phyloP scores from a whole-genome alignment of 1,139 yeast species.

The Taphrina pruni region DNA sequence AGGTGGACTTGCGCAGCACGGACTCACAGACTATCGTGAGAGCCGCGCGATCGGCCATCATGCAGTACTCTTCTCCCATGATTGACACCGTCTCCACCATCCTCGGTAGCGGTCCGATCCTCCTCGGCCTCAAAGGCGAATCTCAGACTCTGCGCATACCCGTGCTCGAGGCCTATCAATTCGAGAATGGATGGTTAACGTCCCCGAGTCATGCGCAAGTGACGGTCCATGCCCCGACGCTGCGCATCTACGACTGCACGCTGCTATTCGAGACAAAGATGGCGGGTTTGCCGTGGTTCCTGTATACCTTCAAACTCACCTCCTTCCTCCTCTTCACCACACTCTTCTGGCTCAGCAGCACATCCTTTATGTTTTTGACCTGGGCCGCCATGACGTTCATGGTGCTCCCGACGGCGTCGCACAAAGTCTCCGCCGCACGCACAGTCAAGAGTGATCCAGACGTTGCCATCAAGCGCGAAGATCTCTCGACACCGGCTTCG shows the following conservation, averaged over 20 bases:
- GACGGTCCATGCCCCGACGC: constrained; percentile 24
- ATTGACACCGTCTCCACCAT: constrained; percentile 17
- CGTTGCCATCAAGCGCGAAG: constrained; percentile 1
- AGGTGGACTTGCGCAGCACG: constrained; percentile 19
- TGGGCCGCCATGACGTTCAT: constrained; percentile 19
- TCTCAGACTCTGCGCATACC: constrained; percentile 19
- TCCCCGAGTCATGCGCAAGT: constrained; percentile 21
- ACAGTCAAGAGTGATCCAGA: not conserved
- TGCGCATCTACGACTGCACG: constrained; percentile 15
- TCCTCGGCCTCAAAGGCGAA: constrained; percentile 28
- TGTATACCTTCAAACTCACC: constrained; percentile 13
- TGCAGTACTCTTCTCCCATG: constrained; percentile 36
- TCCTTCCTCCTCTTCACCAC: constrained; percentile 38
- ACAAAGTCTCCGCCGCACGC: not conserved
- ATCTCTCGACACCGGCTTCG: not conserved
- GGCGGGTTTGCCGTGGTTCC: constrained; percentile 36
- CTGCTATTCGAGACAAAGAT: constrained; percentile 18
- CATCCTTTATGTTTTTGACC: constrained; percentile 12
- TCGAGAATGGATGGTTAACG: constrained; percentile 29
- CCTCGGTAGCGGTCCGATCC: constrained; percentile 15
- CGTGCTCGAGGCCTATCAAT: constrained; percentile 22
- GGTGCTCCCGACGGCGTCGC: not conserved
- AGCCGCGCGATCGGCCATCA: constrained; percentile 24
- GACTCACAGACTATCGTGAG: constrained; percentile 11
- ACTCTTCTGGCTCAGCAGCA: constrained; percentile 30